Conservation (phyloP, 2,329 filamentous ascomycete species). For the Ceratocystis colombiana region DNA sequence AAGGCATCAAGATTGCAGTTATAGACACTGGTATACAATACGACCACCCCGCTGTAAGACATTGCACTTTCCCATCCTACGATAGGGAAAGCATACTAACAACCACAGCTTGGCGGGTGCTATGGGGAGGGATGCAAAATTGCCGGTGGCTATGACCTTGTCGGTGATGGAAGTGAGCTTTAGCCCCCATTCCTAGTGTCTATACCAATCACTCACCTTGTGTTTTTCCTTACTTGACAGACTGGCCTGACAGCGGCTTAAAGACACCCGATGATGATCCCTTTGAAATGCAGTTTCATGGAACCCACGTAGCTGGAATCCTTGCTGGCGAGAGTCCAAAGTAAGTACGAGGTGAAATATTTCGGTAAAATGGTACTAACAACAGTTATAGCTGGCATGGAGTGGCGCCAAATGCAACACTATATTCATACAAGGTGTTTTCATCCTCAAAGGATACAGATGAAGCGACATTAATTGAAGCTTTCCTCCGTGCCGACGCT, state of each 20-base stretch:
- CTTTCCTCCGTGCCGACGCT: conserved; percentile 33
- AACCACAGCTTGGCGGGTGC: conserved; percentile 34
- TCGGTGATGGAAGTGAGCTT: conserved; percentile 28
- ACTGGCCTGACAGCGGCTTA: conserved; percentile 31
- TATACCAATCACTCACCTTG: conserved; percentile 5
- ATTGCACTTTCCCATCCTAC: not conserved
- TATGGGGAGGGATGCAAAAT: conserved; percentile 36
- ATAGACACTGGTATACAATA: conserved; percentile 38
- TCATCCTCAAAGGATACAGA: conserved; percentile 40
- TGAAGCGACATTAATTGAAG: conserved; percentile 32
- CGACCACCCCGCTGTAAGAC: conserved; percentile 29
- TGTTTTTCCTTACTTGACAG: not conserved
- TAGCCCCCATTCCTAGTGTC: not conserved
- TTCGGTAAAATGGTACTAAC: conserved; percentile 25
- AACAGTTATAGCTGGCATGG: conserved; percentile 24
- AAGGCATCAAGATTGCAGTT: conserved; percentile 35
- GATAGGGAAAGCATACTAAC: not conserved
- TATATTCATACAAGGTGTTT: conserved; percentile 27
- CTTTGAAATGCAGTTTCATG: conserved; percentile 38
- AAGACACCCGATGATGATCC: conserved; percentile 35
- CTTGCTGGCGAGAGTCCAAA: conserved; percentile 26
- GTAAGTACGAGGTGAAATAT: conserved; percentile 37
- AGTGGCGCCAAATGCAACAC: conserved; percentile 28
- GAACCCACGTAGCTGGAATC: conserved; percentile 34
- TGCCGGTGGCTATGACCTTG: conserved; percentile 35